Conservation (phyloP, 139 green algal species). For the Tetradesmus lagerheimii region DNA sequence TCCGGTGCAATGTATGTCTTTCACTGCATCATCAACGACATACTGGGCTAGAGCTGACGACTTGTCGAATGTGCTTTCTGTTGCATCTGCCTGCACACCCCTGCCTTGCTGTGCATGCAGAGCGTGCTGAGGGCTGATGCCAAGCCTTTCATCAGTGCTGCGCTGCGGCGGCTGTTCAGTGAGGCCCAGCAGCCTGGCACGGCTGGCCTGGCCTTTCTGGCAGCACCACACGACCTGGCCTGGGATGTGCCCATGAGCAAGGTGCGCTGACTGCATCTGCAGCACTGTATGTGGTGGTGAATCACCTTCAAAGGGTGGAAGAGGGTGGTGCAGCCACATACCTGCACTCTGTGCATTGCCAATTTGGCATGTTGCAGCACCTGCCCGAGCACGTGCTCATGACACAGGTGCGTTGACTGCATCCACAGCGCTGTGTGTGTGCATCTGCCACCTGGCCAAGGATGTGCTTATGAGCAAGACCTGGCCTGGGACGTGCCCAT, state of each 20-base stretch:
- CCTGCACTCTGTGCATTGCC: no score
- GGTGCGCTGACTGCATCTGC: not conserved
- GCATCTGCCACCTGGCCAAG: no score
- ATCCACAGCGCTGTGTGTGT: not conserved
- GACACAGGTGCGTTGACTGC: not conserved
- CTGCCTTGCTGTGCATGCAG: not conserved
- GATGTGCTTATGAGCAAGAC: not conserved
- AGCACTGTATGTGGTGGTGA: no score
- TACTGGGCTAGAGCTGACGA: no score
- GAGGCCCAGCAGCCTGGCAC: not conserved
- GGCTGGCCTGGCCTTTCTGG: not conserved
- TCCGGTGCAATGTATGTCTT: no score
- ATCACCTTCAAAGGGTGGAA: no score
- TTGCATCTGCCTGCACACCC: no score
- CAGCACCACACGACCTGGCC: not conserved
- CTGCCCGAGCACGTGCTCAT: not conserved
- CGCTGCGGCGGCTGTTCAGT: not conserved
- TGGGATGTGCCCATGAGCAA: slow-evolving; percentile 8
- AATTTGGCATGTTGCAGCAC: no score
- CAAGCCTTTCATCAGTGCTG: slow-evolving; percentile 29
- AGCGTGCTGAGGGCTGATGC: slow-evolving; percentile 22
- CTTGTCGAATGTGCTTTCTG: no score
- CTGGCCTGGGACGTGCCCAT: not conserved
- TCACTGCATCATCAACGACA: no score
- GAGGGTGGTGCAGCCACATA: no score